Percentiles rank a stretch among this genome's conserved stretches.
Conservation (phyloP, 2,329 filamentous ascomycete species). For the Capronia epimyces region DNA sequence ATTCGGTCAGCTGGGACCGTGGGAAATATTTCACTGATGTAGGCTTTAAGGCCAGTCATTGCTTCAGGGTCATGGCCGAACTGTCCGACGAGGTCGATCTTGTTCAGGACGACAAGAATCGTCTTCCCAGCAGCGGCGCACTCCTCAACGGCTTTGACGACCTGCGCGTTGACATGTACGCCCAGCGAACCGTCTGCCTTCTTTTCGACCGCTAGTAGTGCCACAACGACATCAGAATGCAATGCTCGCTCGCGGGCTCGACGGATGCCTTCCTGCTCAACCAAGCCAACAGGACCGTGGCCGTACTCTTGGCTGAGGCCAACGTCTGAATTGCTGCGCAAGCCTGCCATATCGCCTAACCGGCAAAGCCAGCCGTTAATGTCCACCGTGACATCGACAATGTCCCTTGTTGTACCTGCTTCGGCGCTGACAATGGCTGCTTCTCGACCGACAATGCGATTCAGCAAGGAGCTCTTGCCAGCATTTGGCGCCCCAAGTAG, state of each 20-base stretch:
- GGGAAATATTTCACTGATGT: conserved; percentile 44
- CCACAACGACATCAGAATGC: conserved; percentile 79
- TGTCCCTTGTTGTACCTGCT: conserved; percentile 87
- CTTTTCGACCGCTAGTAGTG: conserved; percentile 68
- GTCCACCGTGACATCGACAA: conserved; percentile 87
- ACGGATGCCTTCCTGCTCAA: conserved; percentile 87
- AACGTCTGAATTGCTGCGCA: conserved; percentile 46
- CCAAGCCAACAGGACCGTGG: conserved; percentile 45
- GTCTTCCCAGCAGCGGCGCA: conserved; percentile 48
- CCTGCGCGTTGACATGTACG: conserved; percentile 50
- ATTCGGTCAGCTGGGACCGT: conserved; percentile 45
- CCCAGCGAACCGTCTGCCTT: conserved; percentile 31
- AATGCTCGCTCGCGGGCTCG: conserved; percentile 74
- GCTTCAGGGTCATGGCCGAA: conserved; percentile 5
- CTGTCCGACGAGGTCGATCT: conserved; percentile 47
- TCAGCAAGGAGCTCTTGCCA: conserved; percentile 91
- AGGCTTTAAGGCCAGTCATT: conserved; percentile 11
- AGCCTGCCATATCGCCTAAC: conserved; percentile 91
- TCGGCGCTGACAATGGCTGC: conserved; percentile 92
- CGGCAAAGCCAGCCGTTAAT: conserved; percentile 84
- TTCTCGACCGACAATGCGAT: conserved; percentile 81
- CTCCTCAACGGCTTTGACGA: conserved; percentile 49
- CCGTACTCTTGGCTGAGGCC: background rate
- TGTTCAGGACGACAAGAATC: conserved; percentile 58
- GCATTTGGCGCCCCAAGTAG: conserved; percentile 88